These are phyloP conservation scores for Phytophthora aleatoria DNA, from an alignment of 352 stramenopile genomes.

Conservation along the genomic window DNA sequence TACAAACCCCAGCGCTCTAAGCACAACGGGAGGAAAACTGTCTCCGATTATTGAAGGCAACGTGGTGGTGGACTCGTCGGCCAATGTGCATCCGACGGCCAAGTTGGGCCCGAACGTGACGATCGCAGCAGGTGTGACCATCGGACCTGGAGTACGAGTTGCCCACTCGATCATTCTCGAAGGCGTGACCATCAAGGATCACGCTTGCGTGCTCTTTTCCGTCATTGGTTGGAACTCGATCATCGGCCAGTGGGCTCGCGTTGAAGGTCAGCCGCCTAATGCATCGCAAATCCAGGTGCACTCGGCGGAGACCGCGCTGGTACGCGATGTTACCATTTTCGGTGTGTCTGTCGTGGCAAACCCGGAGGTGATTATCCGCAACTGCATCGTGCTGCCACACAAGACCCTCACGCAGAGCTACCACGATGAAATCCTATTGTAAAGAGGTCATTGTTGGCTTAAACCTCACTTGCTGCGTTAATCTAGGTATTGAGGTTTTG, in stretches of 20 bases:
- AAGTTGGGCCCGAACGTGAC: constrained; percentile 89
- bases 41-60: constrained; percentile 89
- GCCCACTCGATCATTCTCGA: constrained; percentile 90
- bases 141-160: constrained; percentile 78
- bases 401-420: constrained; percentile 90
- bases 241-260: constrained; percentile 83
- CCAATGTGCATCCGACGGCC: constrained; percentile 82
- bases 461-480: too few species aligned
- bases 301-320: constrained; percentile 72
- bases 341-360: constrained; percentile 87
- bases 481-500: too few species aligned
- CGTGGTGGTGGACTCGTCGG: constrained; percentile 80
- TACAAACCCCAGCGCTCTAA: constrained; percentile 85
- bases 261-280: constrained; percentile 86
- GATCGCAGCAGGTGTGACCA: constrained; percentile 84
- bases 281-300: constrained; percentile 72
- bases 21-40: constrained; percentile 78
- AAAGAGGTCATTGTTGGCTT: constrained; percentile 33
- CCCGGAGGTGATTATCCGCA: constrained; percentile 89
- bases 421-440: constrained; percentile 91
- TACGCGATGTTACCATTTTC: constrained; percentile 91
- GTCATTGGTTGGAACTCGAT: constrained; percentile 92
- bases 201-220: constrained; percentile 86
- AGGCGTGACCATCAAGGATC: constrained; percentile 88
- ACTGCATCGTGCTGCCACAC: constrained; percentile 89